These are phyloP conservation scores for Zopfia rhizophila DNA, from an alignment of 2,329 filamentous ascomycete species.

Conservation along the genomic window DNA sequence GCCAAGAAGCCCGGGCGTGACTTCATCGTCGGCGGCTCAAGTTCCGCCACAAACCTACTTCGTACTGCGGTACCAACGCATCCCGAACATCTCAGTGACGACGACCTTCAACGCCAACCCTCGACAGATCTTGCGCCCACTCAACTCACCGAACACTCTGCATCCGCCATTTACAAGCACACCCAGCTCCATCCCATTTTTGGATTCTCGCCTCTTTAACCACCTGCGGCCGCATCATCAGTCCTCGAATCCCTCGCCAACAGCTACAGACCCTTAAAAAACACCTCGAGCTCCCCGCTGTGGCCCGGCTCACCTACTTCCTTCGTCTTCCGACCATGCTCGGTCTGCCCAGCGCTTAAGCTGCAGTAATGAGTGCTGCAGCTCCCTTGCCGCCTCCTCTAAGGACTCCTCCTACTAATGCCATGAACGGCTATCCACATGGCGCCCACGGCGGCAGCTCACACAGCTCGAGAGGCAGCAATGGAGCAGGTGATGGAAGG, in stretches of 20 bases:
- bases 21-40: too few species aligned
- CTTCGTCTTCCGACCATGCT: slow-evolving; percentile 35
- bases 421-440: slow-evolving; percentile 46
- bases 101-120: too few species aligned
- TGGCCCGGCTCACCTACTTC: slow-evolving; percentile 2
- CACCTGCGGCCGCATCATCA: too few species aligned
- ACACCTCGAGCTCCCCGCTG: slow-evolving; percentile 6
- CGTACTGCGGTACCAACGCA: too few species aligned
- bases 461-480: slow-evolving; percentile 36
- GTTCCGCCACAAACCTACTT: too few species aligned
- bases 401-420: slow-evolving; percentile 26
- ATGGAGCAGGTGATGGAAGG: slow-evolving; percentile 32
- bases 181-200: too few species aligned
- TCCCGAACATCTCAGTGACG: too few species aligned
- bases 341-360: slow-evolving; percentile 29
- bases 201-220: too few species aligned
- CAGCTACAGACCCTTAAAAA: slow-evolving; percentile 9
- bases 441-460: slow-evolving; percentile 33
- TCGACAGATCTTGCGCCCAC: too few species aligned
- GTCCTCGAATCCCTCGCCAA: slow-evolving; percentile 8
- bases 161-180: too few species aligned
- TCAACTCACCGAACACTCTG: too few species aligned
- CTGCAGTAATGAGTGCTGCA: slow-evolving; percentile 53
- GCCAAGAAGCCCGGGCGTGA: too few species aligned
- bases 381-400: slow-evolving; percentile 48